A percentile compares a stretch with the other conserved stretches of the same genome.
phyloP scores from a whole-genome alignment of 345 rosid species.

The Laguncularia racemosa region DNA sequence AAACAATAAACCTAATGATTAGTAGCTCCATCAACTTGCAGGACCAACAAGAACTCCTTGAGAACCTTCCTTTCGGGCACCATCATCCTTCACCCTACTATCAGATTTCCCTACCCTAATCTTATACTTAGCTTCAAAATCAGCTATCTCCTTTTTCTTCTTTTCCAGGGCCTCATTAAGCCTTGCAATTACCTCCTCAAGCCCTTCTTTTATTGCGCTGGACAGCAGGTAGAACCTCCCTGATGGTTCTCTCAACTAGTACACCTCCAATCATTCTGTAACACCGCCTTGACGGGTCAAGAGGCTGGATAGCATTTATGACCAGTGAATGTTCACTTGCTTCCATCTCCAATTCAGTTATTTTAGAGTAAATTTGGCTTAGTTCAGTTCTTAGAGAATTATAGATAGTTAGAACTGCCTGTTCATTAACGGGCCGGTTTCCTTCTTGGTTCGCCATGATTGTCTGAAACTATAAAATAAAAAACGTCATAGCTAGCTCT shows the following conservation, averaged over 20 bases:
- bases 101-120: constrained; percentile 71
- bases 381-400: constrained; percentile 67
- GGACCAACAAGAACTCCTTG: constrained; percentile 98
- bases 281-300: constrained; percentile 75
- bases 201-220: constrained; percentile 89
- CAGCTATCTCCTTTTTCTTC: constrained; percentile 74
- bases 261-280: constrained; percentile 95
- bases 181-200: constrained; percentile 79
- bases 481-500: not conserved
- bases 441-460: constrained; percentile 54
- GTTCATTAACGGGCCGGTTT: constrained; percentile 41
- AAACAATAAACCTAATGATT: too few relatives aligned
- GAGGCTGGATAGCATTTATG: constrained; percentile 80
- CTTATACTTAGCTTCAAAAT: constrained; percentile 78
- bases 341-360: constrained; percentile 95
- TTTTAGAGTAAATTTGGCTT: constrained; percentile 84
- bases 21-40: constrained; percentile 33
- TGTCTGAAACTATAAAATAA: constrained; percentile 11
- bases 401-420: constrained; percentile 61
- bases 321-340: constrained; percentile 84
- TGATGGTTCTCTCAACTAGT: constrained; percentile 87
- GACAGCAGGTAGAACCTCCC: constrained; percentile 90
- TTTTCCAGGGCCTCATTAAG: constrained; percentile 75
- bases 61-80: constrained; percentile 68
- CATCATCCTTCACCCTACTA: constrained; percentile 33